Conservation (phyloP, 2,329 filamentous ascomycete genomes). For the Neopestalotiopsis rosae region DNA sequence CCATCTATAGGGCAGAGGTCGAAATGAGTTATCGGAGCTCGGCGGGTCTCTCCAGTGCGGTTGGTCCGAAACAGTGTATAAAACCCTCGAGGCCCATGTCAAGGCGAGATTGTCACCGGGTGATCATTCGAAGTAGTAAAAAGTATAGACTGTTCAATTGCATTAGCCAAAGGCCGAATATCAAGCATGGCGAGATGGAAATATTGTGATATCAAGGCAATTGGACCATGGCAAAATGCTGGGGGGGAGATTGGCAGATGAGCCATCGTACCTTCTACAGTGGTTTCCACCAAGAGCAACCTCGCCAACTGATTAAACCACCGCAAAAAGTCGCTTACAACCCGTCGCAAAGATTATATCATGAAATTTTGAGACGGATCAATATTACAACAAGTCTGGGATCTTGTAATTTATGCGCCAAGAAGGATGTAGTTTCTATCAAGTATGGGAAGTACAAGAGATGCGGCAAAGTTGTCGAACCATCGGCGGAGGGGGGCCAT, state of each 20-base stretch:
- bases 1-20: slow-evolving; percentile 33
- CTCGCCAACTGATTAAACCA: neutral
- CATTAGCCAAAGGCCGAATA: slow-evolving; percentile 16
- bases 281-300: neutral
- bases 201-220: slow-evolving; percentile 1
- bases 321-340: slow-evolving; percentile 6
- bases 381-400: neutral
- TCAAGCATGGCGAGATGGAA: neutral
- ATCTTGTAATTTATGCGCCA: neutral
- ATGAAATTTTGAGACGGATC: neutral
- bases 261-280: slow-evolving; percentile 20
- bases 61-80: slow-evolving; percentile 22
- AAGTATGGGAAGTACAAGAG: slow-evolving; percentile 11
- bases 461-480: slow-evolving; percentile 18
- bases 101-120: slow-evolving; percentile 26
- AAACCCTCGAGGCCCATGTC: slow-evolving; percentile 25
- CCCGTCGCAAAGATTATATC: neutral
- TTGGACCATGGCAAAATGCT: neutral
- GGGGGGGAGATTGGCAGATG: slow-evolving; percentile 7
- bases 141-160: slow-evolving; percentile 27
- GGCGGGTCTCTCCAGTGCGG: slow-evolving; percentile 26
- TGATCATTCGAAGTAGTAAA: slow-evolving; percentile 25
- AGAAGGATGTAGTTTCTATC: slow-evolving; percentile 14
- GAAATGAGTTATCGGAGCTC: slow-evolving; percentile 30
- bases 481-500: slow-evolving; percentile 9